These are phyloP conservation scores for Cnidoscolus chayamansa DNA, from an alignment of 441 rosid genomes.

Conservation along the genomic window DNA sequence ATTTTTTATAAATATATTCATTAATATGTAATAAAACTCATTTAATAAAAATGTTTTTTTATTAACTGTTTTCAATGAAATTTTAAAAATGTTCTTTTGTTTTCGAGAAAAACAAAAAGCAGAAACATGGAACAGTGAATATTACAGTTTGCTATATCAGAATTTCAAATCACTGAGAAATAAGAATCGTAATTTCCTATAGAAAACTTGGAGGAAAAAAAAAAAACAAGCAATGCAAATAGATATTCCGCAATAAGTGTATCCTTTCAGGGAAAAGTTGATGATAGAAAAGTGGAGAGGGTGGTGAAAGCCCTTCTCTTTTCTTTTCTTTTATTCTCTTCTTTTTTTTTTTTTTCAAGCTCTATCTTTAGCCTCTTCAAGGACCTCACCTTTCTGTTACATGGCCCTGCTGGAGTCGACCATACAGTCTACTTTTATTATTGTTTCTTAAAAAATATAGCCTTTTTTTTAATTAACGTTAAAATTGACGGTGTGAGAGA, in stretches of 20 bases:
- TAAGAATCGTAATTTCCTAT: too few species aligned
- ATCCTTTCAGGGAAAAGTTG: conserved; percentile 25
- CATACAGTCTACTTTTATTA: neutral
- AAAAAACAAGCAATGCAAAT: conserved; percentile 6
- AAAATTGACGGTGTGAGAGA: conserved; percentile 1
- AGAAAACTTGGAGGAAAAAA: too few species aligned
- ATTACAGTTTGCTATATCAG: too few species aligned
- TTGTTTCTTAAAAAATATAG: neutral
- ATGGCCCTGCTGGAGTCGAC: conserved; percentile 28
- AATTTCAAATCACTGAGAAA: too few species aligned
- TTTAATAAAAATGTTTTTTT: too few species aligned
- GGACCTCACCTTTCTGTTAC: conserved; percentile 13
- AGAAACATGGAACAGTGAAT: too few species aligned
- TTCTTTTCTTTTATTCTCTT: neutral
- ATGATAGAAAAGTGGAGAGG: neutral
- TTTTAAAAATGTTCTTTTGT: too few species aligned
- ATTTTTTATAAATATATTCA: too few species aligned
- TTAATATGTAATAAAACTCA: too few species aligned
- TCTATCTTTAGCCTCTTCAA: neutral
- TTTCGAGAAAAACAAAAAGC: too few species aligned
- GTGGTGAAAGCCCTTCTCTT: conserved; percentile 12
- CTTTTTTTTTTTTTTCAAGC: neutral
- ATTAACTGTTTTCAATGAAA: too few species aligned
- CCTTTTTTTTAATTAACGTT: neutral
- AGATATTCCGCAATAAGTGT: conserved; percentile 32